Conservation (phyloP, 768 basidiomycete species). For the Tricholoma sp. region DNA sequence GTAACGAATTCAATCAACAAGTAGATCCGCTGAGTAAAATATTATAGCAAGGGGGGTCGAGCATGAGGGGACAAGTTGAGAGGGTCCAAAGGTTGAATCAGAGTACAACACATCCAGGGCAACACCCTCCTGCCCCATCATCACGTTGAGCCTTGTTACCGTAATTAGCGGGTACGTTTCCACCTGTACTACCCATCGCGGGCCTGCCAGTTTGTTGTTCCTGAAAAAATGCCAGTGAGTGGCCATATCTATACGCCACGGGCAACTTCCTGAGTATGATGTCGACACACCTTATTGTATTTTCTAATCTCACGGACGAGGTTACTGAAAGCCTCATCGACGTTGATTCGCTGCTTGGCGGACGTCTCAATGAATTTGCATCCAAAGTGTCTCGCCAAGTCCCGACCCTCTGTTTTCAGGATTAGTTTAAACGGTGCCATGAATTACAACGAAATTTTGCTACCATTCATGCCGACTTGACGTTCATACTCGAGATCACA, state of each 20-base stretch:
- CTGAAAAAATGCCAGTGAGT: slow-evolving; percentile 26
- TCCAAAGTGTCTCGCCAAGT: slow-evolving; percentile 90
- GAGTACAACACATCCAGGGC: slow-evolving; percentile 61
- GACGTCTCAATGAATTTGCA: slow-evolving; percentile 96
- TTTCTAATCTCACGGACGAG: slow-evolving; percentile 91
- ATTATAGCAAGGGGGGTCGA: too few relatives aligned
- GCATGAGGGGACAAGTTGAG: too few relatives aligned
- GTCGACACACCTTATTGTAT: slow-evolving; percentile 75
- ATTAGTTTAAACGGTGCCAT: not conserved
- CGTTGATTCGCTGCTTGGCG: slow-evolving; percentile 93
- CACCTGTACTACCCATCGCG: slow-evolving; percentile 39
- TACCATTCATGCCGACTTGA: slow-evolving; percentile 93
- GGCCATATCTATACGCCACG: not conserved
- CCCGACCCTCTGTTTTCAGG: slow-evolving; percentile 82
- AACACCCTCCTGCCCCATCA: slow-evolving; percentile 58
- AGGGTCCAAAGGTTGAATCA: slow-evolving; percentile 12
- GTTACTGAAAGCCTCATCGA: slow-evolving; percentile 91
- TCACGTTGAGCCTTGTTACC: slow-evolving; percentile 42
- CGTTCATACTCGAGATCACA: slow-evolving; percentile 94
- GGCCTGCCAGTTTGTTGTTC: slow-evolving; percentile 78
- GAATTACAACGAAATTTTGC: slow-evolving; percentile 12
- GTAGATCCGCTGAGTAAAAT: too few relatives aligned
- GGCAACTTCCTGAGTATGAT: not conserved
- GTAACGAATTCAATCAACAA: too few relatives aligned
- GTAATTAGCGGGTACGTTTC: slow-evolving; percentile 44